Evolutionary conservation across 371 early-diverging fungal species (phyloP).

Genomic region (Basidiobolus meristosporus): DNA sequence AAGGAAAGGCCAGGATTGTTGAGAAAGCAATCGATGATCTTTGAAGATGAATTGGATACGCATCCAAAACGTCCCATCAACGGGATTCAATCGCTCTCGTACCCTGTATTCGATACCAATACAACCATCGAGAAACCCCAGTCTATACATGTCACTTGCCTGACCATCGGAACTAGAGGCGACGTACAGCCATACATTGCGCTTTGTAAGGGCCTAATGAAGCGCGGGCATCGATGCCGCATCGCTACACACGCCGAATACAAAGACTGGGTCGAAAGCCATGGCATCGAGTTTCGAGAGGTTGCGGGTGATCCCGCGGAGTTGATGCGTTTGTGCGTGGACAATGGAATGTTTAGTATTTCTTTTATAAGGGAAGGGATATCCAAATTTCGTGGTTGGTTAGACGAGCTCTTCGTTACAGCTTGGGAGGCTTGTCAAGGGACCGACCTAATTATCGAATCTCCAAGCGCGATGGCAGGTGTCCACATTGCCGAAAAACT

Average conservation of each 20-base stretch:
- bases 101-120: conserved; percentile 6
- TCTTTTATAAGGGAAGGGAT: conserved; percentile 44
- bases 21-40: conserved; percentile 3
- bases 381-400: conserved; percentile 49
- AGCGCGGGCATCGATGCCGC: conserved; percentile 48
- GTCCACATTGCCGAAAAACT: conserved; percentile 61
- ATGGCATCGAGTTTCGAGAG: conserved; percentile 50
- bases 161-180: conserved; percentile 74
- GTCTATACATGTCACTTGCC: conserved; percentile 49
- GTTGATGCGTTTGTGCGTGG: conserved; percentile 52
- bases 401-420: conserved; percentile 43
- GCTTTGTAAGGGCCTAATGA: conserved; percentile 48
- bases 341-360: conserved; percentile 54
- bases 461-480: conserved; percentile 60
- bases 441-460: conserved; percentile 54
- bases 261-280: conserved; percentile 49
- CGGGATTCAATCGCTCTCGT: conserved; percentile 5
- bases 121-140: conserved; percentile 2
- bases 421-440: conserved; percentile 54
- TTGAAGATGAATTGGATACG: conserved; percentile 6
- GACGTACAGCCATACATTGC: conserved; percentile 80
- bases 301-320: conserved; percentile 53
- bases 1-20: conserved; percentile 7
- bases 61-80: conserved; percentile 7
- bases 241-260: conserved; percentile 65